A percentile compares a stretch with the other conserved stretches of the same genome.
Evolutionary conservation across 2,329 filamentous ascomycete species (phyloP).

Genomic region (Alternaria infectoria): DNA sequence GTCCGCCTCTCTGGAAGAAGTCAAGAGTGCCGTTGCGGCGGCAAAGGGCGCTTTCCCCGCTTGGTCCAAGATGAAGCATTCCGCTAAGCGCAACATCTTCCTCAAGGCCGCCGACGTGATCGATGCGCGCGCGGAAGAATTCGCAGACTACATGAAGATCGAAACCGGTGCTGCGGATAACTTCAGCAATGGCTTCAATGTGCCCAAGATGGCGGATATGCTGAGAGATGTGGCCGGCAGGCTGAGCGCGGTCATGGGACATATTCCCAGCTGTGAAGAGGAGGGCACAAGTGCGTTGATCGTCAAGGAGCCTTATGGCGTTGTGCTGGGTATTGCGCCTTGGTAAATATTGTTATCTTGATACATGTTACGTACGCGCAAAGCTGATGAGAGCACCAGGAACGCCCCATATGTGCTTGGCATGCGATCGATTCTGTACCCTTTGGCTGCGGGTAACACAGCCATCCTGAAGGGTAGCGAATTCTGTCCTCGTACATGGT

Average conservation of each 20-base stretch:
- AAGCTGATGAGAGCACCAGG: constrained; percentile 43
- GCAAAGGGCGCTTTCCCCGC: constrained; percentile 71
- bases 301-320: constrained; percentile 77
- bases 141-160: constrained; percentile 64
- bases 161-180: constrained; percentile 61
- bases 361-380: background rate
- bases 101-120: constrained; percentile 72
- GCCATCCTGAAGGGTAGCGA: constrained; percentile 46
- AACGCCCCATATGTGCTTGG: constrained; percentile 59
- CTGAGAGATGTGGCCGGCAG: constrained; percentile 61
- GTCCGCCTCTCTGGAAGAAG: constrained; percentile 62
- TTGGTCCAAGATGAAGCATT: constrained; percentile 70
- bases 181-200: constrained; percentile 50
- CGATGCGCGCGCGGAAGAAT: constrained; percentile 64
- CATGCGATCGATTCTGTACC: constrained; percentile 52
- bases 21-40: constrained; percentile 62
- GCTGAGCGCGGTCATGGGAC: constrained; percentile 56
- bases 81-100: constrained; percentile 71
- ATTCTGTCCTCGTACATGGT: constrained; percentile 45
- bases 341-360: constrained; percentile 63
- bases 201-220: constrained; percentile 51
- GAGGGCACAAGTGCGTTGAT: constrained; percentile 67
- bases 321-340: constrained; percentile 78
- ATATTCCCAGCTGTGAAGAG: constrained; percentile 55
- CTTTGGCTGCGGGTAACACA: constrained; percentile 65